Evolutionary conservation across 345 rosid genomes (phyloP).

Genomic region (Theobroma cacao): DNA sequence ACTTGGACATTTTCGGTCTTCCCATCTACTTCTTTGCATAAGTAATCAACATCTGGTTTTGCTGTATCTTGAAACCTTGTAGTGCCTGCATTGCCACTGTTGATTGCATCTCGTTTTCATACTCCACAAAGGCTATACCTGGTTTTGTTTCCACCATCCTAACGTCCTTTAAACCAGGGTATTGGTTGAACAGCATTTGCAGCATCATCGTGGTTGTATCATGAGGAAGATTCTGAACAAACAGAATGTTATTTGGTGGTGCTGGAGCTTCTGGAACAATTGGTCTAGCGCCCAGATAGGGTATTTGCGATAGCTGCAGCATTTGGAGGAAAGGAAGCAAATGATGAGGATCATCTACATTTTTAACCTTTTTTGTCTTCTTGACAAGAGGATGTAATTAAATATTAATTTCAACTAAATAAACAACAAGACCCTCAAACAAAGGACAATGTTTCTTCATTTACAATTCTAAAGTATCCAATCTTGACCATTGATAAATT

Average conservation of each 20-base stretch:
- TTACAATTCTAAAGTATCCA: not conserved
- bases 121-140: slow-evolving; percentile 96
- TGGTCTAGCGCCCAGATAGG: slow-evolving; percentile 69
- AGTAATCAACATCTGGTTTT: slow-evolving; percentile 74
- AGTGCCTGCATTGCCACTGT: slow-evolving; percentile 83
- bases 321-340: slow-evolving; percentile 6
- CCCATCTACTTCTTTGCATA: slow-evolving; percentile 83
- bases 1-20: not conserved
- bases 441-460: not conserved
- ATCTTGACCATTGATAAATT: not conserved
- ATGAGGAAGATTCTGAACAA: slow-evolving; percentile 88
- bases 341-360: not conserved
- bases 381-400: not conserved
- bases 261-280: slow-evolving; percentile 83
- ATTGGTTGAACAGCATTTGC: slow-evolving; percentile 74
- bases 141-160: slow-evolving; percentile 97
- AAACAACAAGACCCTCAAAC: not conserved
- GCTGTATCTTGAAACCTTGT: slow-evolving; percentile 75
- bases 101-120: slow-evolving; percentile 81
- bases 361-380: not conserved
- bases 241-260: slow-evolving; percentile 89
- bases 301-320: slow-evolving; percentile 80
- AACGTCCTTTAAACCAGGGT: slow-evolving; percentile 86
- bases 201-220: slow-evolving; percentile 80
- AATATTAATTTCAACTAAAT: not conserved